A percentile compares a stretch with the other conserved stretches of the same genome.
These are phyloP conservation scores for Ceriops zippeliana DNA, from an alignment of 345 rosid genomes.

Conservation along the genomic window DNA sequence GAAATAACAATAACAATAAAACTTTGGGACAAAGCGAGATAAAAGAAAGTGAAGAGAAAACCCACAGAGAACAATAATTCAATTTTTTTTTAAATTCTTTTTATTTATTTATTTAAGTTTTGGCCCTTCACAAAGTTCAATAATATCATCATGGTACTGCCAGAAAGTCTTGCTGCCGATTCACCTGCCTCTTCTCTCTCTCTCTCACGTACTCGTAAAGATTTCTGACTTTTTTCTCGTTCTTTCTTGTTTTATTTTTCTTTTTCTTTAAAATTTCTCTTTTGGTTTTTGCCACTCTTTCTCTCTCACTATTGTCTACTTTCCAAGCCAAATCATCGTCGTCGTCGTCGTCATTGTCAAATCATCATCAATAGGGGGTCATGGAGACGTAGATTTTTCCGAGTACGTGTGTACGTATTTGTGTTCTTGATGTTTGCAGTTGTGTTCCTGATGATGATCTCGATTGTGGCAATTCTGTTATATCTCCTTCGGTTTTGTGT, in stretches of 20 bases:
- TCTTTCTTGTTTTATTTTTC: background rate
- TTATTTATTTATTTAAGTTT: too few species aligned
- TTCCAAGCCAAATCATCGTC: background rate
- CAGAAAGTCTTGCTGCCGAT: too few species aligned
- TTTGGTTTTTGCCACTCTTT: slow-evolving; percentile 25
- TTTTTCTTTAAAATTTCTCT: slow-evolving; percentile 3
- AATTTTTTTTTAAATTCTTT: too few species aligned
- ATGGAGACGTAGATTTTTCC: background rate
- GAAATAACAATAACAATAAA: background rate
- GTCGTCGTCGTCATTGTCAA: background rate
- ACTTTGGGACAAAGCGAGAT: background rate
- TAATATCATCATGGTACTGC: too few species aligned
- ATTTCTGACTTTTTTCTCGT: slow-evolving; percentile 21
- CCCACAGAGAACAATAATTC: slow-evolving; percentile 29
- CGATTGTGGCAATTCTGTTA: slow-evolving; percentile 10
- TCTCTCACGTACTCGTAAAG: background rate
- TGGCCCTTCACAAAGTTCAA: too few species aligned
- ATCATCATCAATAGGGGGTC: slow-evolving; percentile 3
- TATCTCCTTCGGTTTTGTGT: slow-evolving; percentile 25
- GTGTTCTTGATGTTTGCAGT: background rate
- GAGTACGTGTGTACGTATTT: slow-evolving; percentile 15
- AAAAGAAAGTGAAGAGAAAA: slow-evolving; percentile 33
- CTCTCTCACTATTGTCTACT: slow-evolving; percentile 14
- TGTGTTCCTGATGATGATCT: slow-evolving; percentile 8
- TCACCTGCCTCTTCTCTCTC: background rate